Conservation (phyloP, 148 eudicot genomes). For the Tetragonia tetragonoides region DNA sequence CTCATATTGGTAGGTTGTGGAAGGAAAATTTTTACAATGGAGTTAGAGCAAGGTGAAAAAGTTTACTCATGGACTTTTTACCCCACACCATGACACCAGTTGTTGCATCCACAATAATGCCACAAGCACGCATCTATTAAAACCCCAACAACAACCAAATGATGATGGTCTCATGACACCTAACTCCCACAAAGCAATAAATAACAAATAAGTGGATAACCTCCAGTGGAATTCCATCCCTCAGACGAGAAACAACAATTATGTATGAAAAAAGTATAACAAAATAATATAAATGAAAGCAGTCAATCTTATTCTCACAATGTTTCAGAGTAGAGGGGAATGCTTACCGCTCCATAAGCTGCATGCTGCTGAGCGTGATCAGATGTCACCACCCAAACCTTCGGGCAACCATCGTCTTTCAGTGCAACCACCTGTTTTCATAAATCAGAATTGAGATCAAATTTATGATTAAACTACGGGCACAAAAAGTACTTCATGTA, state of each 20-base stretch:
- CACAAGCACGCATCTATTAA: not conserved
- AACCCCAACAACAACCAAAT: not conserved
- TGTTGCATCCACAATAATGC: not conserved
- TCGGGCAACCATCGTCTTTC: constrained; percentile 91
- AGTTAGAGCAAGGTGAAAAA: not conserved
- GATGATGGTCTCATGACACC: not conserved
- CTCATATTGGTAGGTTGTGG: not conserved
- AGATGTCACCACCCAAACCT: constrained; percentile 97
- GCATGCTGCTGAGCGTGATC: constrained; percentile 84
- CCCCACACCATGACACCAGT: not conserved
- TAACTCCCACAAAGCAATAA: not conserved
- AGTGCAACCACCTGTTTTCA: constrained; percentile 70
- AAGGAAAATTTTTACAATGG: not conserved
- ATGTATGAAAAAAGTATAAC: not conserved
- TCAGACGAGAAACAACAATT: not conserved
- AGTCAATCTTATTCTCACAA: not conserved
- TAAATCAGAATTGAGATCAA: constrained; percentile 7
- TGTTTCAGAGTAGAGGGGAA: not conserved
- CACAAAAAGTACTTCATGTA: not conserved
- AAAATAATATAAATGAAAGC: not conserved
- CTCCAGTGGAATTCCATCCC: not conserved
- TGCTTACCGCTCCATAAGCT: constrained; percentile 84
- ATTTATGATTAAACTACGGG: not conserved
- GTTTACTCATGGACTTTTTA: not conserved
- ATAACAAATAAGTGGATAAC: not conserved